Evolutionary conservation across 768 basidiomycete species (phyloP).

Genomic region (Russula earlei): DNA sequence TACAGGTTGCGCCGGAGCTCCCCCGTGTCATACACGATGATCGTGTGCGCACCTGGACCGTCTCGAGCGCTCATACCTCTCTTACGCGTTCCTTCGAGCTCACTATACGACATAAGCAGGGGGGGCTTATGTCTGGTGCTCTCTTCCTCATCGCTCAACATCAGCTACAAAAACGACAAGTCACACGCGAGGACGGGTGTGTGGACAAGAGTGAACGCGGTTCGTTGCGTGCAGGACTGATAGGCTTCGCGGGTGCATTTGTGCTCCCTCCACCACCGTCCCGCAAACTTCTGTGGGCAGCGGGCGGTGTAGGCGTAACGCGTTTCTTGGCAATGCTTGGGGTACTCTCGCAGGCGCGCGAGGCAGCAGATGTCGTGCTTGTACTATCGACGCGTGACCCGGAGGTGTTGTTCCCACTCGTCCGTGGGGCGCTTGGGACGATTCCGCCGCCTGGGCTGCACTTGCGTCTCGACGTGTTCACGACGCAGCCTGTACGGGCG

Average conservation of each 20-base stretch:
- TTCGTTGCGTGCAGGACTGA: constrained; percentile 35
- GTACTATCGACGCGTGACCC: constrained; percentile 47
- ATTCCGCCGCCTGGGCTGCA: constrained; percentile 15
- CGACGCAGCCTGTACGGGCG: constrained; percentile 16
- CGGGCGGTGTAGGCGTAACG: constrained; percentile 57
- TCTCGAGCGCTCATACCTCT: constrained; percentile 32
- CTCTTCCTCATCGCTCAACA: constrained; percentile 42
- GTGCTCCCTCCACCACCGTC: constrained; percentile 25
- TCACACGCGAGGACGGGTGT: neutral
- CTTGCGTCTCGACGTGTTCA: constrained; percentile 36
- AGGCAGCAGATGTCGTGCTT: constrained; percentile 35
- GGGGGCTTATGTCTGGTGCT: constrained; percentile 46
- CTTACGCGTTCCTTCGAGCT: constrained; percentile 31
- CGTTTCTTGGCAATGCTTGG: constrained; percentile 50
- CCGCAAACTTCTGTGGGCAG: constrained; percentile 42
- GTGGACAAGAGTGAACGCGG: constrained; percentile 30
- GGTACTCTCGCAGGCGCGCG: constrained; percentile 13
- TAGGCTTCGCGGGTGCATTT: constrained; percentile 49
- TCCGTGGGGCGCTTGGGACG: constrained; percentile 27
- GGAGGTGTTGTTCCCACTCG: constrained; percentile 37
- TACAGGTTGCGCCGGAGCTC: constrained; percentile 41
- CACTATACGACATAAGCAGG: constrained; percentile 47
- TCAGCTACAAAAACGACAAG: constrained; percentile 30
- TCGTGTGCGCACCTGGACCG: constrained; percentile 56
- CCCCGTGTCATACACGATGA: constrained; percentile 47